Evolutionary conservation across 2,329 filamentous ascomycete species (phyloP).

Genomic region (Teratosphaeria gauchensis): DNA sequence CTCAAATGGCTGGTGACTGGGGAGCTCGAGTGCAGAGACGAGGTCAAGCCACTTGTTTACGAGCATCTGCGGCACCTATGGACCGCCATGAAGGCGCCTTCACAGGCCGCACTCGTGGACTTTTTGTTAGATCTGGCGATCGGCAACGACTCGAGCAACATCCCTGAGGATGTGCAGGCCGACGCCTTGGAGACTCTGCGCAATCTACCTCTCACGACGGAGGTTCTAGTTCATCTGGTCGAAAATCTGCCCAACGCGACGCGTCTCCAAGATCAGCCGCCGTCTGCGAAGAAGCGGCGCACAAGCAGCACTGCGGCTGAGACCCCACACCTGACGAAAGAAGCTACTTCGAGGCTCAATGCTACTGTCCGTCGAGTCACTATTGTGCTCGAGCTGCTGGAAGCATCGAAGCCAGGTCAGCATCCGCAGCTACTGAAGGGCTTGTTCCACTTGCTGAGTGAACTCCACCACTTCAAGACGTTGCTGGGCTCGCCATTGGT

Average conservation of each 20-base stretch:
- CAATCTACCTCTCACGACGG: conserved; percentile 61
- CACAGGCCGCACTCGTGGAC: conserved; percentile 50
- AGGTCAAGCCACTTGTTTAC: conserved; percentile 58
- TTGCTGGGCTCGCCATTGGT: conserved; percentile 78
- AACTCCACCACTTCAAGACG: conserved; percentile 74
- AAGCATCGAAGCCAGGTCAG: conserved; percentile 64
- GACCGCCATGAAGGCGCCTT: conserved; percentile 57
- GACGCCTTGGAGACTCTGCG: conserved; percentile 65
- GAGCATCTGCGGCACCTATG: conserved; percentile 62
- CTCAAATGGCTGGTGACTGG: conserved; percentile 43
- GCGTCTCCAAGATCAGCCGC: conserved; percentile 60
- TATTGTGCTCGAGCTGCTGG: conserved; percentile 79
- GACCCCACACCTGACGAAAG: conserved; percentile 50
- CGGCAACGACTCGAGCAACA: conserved; percentile 24
- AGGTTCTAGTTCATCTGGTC: conserved; percentile 62
- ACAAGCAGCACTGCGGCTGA: conserved; percentile 60
- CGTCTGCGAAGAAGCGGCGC: conserved; percentile 68
- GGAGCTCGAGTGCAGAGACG: conserved; percentile 29
- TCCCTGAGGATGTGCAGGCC: conserved; percentile 31
- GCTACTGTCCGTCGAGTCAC: conserved; percentile 66
- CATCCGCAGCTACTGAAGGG: conserved; percentile 68
- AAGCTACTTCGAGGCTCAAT: conserved; percentile 56
- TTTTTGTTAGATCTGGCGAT: conserved; percentile 55
- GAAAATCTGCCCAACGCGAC: conserved; percentile 64
- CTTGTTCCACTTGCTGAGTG: conserved; percentile 75